A percentile compares a stretch with the other conserved stretches of the same genome.
Evolutionary conservation across 352 stramenopile species (phyloP).

Genomic region (Pythium dissimile): DNA sequence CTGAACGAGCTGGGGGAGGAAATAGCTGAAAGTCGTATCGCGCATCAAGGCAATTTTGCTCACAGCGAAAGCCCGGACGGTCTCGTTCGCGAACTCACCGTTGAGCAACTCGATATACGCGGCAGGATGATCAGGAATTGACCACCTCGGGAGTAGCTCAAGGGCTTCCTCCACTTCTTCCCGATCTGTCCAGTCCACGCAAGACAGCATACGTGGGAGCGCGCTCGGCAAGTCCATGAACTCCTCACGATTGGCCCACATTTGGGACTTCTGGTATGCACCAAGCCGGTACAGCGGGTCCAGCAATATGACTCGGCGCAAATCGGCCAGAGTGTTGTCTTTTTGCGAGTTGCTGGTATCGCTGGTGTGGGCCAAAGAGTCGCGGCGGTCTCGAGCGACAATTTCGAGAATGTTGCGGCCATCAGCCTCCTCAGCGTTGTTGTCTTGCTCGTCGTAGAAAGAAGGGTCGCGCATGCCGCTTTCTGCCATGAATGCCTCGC

Average conservation of each 20-base stretch:
- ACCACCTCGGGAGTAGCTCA: constrained; percentile 65
- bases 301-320: constrained; percentile 77
- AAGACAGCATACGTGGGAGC: constrained; percentile 76
- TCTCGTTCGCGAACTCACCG: constrained; percentile 71
- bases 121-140: constrained; percentile 66
- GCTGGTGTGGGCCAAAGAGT: constrained; percentile 57
- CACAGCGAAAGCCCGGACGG: constrained; percentile 73
- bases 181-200: constrained; percentile 75
- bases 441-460: constrained; percentile 26
- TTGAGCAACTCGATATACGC: constrained; percentile 84
- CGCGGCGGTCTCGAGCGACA: constrained; percentile 42
- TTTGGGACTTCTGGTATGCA: constrained; percentile 77
- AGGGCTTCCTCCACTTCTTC: constrained; percentile 68
- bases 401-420: constrained; percentile 54
- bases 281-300: constrained; percentile 81
- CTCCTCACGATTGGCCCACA: constrained; percentile 80
- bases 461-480: constrained; percentile 6
- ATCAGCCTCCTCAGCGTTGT: constrained; percentile 48
- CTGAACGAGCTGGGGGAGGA: constrained; percentile 87
- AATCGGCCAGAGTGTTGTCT: constrained; percentile 52
- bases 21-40: constrained; percentile 87
- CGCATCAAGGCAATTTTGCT: constrained; percentile 76
- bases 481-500: constrained; percentile 27
- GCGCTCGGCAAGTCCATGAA: constrained; percentile 71
- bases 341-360: constrained; percentile 44